Conservation (phyloP, 257 asterid genomes). For the Linaria vulgaris region DNA sequence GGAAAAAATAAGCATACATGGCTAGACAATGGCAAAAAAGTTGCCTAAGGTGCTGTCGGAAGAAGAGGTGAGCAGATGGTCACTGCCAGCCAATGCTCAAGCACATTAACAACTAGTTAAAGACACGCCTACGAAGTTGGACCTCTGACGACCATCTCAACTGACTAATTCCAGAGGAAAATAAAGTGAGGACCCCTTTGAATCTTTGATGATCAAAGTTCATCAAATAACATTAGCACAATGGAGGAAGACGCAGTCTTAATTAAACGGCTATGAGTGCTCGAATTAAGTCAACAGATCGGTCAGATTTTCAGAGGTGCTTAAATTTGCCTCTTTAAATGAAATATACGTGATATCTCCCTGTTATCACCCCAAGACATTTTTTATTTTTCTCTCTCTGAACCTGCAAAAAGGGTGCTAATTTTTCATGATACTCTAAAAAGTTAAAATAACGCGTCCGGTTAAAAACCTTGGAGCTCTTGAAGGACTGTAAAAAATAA, state of each 20-base stretch:
- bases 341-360: too few species aligned
- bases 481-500: too few species aligned
- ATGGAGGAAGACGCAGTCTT: background rate
- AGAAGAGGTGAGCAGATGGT: conserved; percentile 16
- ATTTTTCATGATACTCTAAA: too few species aligned
- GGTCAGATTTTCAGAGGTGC: too few species aligned
- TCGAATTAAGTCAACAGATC: background rate
- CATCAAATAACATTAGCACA: background rate
- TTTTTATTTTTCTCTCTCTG: too few species aligned
- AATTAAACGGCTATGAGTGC: background rate
- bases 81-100: conserved; percentile 11
- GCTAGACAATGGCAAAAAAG: background rate
- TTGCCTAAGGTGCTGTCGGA: conserved; percentile 9
- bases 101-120: conserved; percentile 16
- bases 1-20: conserved; percentile 10
- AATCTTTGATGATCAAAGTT: conserved; percentile 7
- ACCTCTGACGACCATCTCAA: background rate
- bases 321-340: too few species aligned
- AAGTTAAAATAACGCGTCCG: too few species aligned
- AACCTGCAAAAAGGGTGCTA: too few species aligned
- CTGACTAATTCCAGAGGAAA: conserved; percentile 7
- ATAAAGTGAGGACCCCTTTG: background rate
- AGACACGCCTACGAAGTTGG: conserved; percentile 15
- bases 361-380: too few species aligned
- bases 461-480: too few species aligned